Conservation (phyloP, 768 basidiomycete genomes). For the Cubamyces sp. region DNA sequence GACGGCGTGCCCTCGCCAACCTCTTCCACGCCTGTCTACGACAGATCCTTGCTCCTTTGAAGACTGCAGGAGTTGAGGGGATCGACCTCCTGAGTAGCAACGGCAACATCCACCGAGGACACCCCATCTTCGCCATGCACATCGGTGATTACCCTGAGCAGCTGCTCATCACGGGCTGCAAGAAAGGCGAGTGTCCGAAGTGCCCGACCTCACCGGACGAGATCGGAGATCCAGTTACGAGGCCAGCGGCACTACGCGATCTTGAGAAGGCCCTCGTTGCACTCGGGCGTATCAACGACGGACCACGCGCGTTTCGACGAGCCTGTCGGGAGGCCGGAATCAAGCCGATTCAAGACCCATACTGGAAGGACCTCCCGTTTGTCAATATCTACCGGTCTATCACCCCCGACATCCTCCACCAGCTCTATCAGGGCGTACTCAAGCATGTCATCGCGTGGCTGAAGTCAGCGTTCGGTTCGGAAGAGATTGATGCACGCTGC, state of each 20-base stretch:
- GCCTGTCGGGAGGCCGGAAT: conserved; percentile 22
- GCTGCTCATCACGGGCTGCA: conserved; percentile 22
- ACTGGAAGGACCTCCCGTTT: conserved; percentile 7
- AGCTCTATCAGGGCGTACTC: conserved; percentile 36
- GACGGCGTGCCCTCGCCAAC: conserved; percentile 35
- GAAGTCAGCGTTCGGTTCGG: conserved; percentile 17
- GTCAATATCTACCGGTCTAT: conserved; percentile 21
- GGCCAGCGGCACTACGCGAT: too few relatives aligned
- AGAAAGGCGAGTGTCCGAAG: conserved; percentile 22
- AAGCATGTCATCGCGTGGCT: conserved; percentile 24
- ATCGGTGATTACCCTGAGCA: conserved; percentile 32
- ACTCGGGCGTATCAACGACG: too few relatives aligned
- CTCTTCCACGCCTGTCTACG: conserved; percentile 44
- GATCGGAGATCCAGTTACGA: background rate
- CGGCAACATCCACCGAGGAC: conserved; percentile 43
- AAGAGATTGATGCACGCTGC: conserved; percentile 2
- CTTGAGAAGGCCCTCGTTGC: too few relatives aligned
- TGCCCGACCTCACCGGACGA: background rate
- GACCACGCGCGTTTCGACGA: conserved; percentile 25
- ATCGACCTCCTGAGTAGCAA: conserved; percentile 39
- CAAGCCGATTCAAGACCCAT: conserved; percentile 11
- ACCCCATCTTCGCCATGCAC: conserved; percentile 32
- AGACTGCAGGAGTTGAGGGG: conserved; percentile 36
- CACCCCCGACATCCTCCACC: conserved; percentile 24
- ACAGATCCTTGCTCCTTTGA: conserved; percentile 36